Base-by-base conservation (phyloP, 2,329 filamentous ascomycete genomes). In the Coniella lustricola region DNA sequence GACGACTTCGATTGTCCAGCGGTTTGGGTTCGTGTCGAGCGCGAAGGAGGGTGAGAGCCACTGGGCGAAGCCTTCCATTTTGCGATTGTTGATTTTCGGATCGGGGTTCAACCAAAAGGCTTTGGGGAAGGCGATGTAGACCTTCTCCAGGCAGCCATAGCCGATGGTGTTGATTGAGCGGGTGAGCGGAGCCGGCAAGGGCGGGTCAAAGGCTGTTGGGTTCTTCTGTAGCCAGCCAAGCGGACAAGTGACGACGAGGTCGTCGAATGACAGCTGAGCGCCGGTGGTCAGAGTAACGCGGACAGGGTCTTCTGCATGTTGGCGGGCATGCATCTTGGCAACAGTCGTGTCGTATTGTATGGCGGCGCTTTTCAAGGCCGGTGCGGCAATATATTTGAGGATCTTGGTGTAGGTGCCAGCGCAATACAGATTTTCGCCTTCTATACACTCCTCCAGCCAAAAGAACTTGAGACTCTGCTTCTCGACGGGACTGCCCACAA, bases 381-480 rank as follows among this genome's bases (percentile, higher is more conserved):
- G 76, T 45, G 72, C 71, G 0, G 81, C 73, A 34, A 88, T 73
- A 35, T 69, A 69, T 13, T 77, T 65, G n/a, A 84, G 64, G 13
- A 82, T 75, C 44, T 75, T 75, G 50, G 72, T 66, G 57, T 82
- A 82, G 1, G 79, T 82, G 10, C 75, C 76, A 4, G 74, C 72
- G 50, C 77, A 78, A 54, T 81, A 81, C 12, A 82, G 62, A 49
- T 81, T 82, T 56, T 80, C 78, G 39, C 84, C 85, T 60, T 88
- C 84, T 45, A 89, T 82, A 55, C 83, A 87, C 63, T 89, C 84
- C 60, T 90, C 85, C 4, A 90, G 62, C 83, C 84, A 88, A 61
- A 88, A 86, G 66, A 81, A 89, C 66, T 82, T 86, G 29, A 89
- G 68, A 56, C 83, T 87, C 61, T 90, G 85, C 21, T 60, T 74